phyloP scores from a whole-genome alignment of 2,329 filamentous ascomycete species.

The Raffaelea albimanens region DNA sequence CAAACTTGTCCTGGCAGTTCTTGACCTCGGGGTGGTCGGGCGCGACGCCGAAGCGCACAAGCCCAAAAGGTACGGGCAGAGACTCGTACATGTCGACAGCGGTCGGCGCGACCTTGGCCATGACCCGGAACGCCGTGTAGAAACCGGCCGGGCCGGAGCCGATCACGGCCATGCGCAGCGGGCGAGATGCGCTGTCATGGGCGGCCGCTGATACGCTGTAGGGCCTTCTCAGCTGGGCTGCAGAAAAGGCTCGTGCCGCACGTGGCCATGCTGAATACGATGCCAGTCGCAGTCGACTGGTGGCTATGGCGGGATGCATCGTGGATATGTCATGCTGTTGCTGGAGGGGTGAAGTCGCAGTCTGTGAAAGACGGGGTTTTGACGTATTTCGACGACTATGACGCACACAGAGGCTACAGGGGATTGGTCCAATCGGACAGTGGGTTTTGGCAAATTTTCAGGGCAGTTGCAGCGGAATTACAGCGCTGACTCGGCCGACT shows the following conservation, averaged over 20 bases:
- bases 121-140: constrained; percentile 80
- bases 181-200: neutral
- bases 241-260: neutral
- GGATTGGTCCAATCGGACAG: no score
- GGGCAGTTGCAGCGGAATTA: no score
- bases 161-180: constrained; percentile 73
- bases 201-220: neutral
- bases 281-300: constrained; percentile 2
- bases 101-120: constrained; percentile 63
- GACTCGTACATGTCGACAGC: constrained; percentile 94
- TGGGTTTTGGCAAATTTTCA: no score
- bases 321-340: neutral
- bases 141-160: constrained; percentile 94
- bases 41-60: constrained; percentile 92
- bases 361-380: no score
- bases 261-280: neutral
- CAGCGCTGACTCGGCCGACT: no score
- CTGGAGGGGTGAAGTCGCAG: no score
- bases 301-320: constrained; percentile 6
- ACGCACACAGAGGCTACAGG: no score
- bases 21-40: constrained; percentile 98
- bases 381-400: no score
- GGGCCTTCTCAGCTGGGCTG: neutral
- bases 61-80: constrained; percentile 81
- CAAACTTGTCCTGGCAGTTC: constrained; percentile 94